Percentiles rank a stretch among this genome's conserved stretches.
These are phyloP conservation scores for Lolium perenne DNA, from an alignment of 176 grass and related monocot genomes.

Conservation along the genomic window DNA sequence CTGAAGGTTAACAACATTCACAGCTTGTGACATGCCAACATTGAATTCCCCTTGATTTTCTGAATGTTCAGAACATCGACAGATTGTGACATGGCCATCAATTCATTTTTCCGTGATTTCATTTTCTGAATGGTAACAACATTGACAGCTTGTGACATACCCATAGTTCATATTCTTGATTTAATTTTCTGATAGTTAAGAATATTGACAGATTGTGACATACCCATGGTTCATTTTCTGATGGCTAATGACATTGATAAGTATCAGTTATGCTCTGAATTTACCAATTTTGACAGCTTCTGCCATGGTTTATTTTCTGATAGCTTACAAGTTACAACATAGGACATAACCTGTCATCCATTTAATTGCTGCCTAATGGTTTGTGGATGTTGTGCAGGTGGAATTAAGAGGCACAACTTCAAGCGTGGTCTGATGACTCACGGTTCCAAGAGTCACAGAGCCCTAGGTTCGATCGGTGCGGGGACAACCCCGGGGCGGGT, in stretches of 20 bases:
- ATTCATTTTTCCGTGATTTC: too few species aligned
- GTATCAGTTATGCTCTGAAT: not conserved
- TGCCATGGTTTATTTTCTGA: not conserved
- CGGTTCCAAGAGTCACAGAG: constrained; percentile 93
- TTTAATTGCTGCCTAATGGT: not conserved
- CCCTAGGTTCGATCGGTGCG: constrained; percentile 89
- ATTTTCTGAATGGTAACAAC: not conserved
- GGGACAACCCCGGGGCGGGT: constrained; percentile 87
- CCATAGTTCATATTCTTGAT: not conserved
- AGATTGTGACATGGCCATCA: not conserved
- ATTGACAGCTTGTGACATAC: not conserved
- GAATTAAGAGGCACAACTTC: constrained; percentile 97
- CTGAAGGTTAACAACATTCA: not conserved
- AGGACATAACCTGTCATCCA: not conserved
- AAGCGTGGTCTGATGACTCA: constrained; percentile 87
- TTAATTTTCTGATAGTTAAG: not conserved
- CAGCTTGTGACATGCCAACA: too few species aligned
- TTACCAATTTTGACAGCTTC: not conserved
- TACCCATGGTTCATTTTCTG: not conserved
- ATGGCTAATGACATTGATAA: not conserved
- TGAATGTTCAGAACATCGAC: not conserved
- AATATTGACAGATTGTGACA: not conserved
- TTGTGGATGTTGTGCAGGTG: constrained; percentile 59
- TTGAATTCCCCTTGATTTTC: not conserved
- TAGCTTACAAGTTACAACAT: not conserved